Evolutionary conservation across 495 filamentous ascomycete species (phyloP), one percentile per base, ranked within the genome.

Genomic region (Penicillium riverlandense): DNA sequence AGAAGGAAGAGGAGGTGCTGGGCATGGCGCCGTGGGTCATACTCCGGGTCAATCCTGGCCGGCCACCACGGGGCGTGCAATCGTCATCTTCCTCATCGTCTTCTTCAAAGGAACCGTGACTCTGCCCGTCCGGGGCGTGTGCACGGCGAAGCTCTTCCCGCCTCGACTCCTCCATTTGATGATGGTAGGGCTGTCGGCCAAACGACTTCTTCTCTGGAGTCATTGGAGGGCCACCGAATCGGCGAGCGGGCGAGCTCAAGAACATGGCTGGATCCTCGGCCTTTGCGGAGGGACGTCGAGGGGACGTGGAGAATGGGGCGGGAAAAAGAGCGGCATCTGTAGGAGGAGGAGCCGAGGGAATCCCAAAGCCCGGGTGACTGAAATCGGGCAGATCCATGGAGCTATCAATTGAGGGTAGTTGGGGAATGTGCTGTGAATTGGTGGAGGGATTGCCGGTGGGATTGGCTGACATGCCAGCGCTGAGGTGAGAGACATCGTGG

Each of bases 41-140:
- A 53, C 84, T 87, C 31, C 82, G 76, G 15, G 76, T 76, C 33
- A 86, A 52, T 0, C 70, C 71, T 7, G 79, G 78, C 8, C 77
- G 75, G 22, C 65, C 59, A 11, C 63, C 57, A 32, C 64, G 51
- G 11, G 67, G 70, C 6, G 67, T 71, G 38, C 55, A 62, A 29
- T 68, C 65, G 13, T 69, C 62, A 28, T 71, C 69, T 29, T 72
- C 68, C 7, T 65, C 60, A 5, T 72, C 65, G 37, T 50, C 35
- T n/a, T 37, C 48, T 5, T 40, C 47, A 4, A 50, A 54, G n/a
- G 50, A 47, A 3, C 44, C 34, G 6, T 38, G 41, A 29, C 35
- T 31, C 6, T 44, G 45, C 7, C 31, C 40, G 12, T 52, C 40
- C n/a, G 29, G 31, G 10, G 35, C 48, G 33, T 57, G 59, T n/a